These are phyloP conservation scores for Neltuma alba DNA, from an alignment of 306 rosid species.

Conservation along the genomic window DNA sequence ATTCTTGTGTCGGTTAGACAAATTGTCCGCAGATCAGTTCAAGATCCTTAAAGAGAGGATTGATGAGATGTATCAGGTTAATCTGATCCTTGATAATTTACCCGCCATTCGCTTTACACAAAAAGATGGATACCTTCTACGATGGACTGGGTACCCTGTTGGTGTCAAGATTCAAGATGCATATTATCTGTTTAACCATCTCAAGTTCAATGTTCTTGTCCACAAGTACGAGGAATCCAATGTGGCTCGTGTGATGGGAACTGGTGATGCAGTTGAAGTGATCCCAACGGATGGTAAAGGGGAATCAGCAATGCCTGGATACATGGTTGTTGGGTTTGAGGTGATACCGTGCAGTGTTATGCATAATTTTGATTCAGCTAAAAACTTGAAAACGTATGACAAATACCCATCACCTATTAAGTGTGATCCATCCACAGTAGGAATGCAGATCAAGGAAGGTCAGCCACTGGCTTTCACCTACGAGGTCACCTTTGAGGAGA, in stretches of 20 bases:
- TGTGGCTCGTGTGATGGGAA: constrained; percentile 72
- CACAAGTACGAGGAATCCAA: constrained; percentile 67
- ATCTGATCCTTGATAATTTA: constrained; percentile 54
- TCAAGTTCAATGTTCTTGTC: constrained; percentile 68
- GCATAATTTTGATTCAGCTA: constrained; percentile 50
- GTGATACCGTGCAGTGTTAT: constrained; percentile 67
- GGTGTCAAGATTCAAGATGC: constrained; percentile 64
- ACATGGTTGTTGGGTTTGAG: constrained; percentile 86
- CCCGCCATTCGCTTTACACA: constrained; percentile 73
- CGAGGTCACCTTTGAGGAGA: constrained; percentile 74
- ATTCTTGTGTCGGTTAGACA: constrained; percentile 51
- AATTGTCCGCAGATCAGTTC: constrained; percentile 55
- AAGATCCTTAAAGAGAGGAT: constrained; percentile 65
- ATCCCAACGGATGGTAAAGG: constrained; percentile 48
- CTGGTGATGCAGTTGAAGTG: constrained; percentile 68
- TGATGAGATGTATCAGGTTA: constrained; percentile 85
- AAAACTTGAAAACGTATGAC: constrained; percentile 47
- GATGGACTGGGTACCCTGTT: constrained; percentile 80
- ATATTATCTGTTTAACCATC: constrained; percentile 66
- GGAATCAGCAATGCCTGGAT: constrained; percentile 54
- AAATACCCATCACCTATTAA: constrained; percentile 53
- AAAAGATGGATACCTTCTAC: constrained; percentile 59
- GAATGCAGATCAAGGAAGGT: constrained; percentile 64
- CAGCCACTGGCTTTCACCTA: constrained; percentile 65
- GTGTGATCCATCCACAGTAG: constrained; percentile 69